Conservation (phyloP, 495 filamentous ascomycete species). For the Bacidia rubella region DNA sequence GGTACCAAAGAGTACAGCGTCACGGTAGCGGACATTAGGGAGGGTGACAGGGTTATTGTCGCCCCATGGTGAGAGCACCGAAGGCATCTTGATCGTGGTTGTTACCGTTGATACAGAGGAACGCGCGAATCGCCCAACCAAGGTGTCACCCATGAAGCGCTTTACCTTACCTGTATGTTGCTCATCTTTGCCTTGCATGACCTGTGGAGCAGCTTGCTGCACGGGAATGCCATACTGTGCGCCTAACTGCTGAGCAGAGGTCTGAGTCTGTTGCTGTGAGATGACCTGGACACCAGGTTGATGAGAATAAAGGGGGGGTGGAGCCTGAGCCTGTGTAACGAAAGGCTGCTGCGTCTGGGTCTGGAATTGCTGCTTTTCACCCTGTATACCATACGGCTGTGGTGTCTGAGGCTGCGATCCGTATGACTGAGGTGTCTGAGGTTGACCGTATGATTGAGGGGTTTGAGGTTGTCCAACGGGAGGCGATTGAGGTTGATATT, state of each 20-base stretch:
- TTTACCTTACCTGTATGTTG: slow-evolving; percentile 22
- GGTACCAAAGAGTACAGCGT: slow-evolving; percentile 28
- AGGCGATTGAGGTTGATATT: neutral
- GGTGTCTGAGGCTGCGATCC: neutral
- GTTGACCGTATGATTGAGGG: neutral
- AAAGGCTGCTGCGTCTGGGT: neutral
- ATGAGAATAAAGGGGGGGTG: neutral
- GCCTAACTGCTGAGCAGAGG: neutral
- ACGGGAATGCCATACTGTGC: neutral
- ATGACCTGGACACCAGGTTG: neutral
- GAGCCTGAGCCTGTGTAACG: neutral
- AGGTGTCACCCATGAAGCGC: slow-evolving; percentile 27
- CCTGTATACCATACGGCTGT: neutral
- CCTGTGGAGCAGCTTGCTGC: neutral
- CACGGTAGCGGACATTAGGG: slow-evolving; percentile 29
- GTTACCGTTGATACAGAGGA: slow-evolving; percentile 23
- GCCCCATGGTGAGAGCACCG: slow-evolving; percentile 27
- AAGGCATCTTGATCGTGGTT: slow-evolving; percentile 24
- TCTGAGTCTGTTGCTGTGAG: neutral
- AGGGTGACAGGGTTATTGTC: slow-evolving; percentile 31
- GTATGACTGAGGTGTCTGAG: neutral
- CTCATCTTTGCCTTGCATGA: slow-evolving; percentile 19
- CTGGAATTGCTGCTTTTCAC: neutral
- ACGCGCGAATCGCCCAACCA: slow-evolving; percentile 26
- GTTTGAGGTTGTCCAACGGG: neutral